Evolutionary conservation across 2,329 filamentous ascomycete genomes (phyloP), one percentile per base, ranked within the genome.

Genomic region (Arthrobotrys sinensis): DNA sequence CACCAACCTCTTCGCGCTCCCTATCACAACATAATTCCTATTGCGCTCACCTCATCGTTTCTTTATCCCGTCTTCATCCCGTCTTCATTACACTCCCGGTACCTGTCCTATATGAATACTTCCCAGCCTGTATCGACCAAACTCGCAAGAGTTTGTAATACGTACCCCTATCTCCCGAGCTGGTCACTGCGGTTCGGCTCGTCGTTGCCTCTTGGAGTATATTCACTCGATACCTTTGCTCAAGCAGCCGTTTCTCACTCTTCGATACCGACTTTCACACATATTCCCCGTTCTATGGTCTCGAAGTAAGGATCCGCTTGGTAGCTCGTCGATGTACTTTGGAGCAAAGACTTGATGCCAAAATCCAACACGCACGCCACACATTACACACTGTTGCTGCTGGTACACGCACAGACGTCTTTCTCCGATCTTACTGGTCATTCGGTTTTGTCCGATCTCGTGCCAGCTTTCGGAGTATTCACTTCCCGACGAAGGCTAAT

Each of bases 21-120:
- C 52, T 12, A 57, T 38, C 52, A 38, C 40, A 45, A 45, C 40
- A 45, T 45, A 5, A 45, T 45, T 5, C 40, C 40, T 16, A n/a
- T 14, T 32, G 4, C 48, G 19, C 19, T 32, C 2, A 36, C 11
- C n/a, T 21, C 21, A 21, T 38, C 32, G 34, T 57, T 40, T n/a
- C 1, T 4, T 21, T n/a, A 11, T 38, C 32, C 32, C 2, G 12
- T 21, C 52, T 6, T 16, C n/a, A 2, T 28, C 24, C 24, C 24
- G 24, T 28, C 24, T 4, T 28, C 24, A 28, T 28, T 45, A 7
- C 40, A 45, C 40, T 38, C 1, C 36, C 6, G 12, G 36, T 8
- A 6, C 6, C 36, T 38, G 36, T 12, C 12, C 14, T 3, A 34
- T 24, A n/a, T 36, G 12, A 11, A 8, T 14, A 7, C 8, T 16